These are phyloP conservation scores for Oryza nivara DNA, from an alignment of 176 grass and related monocot genomes.

Conservation along the genomic window DNA sequence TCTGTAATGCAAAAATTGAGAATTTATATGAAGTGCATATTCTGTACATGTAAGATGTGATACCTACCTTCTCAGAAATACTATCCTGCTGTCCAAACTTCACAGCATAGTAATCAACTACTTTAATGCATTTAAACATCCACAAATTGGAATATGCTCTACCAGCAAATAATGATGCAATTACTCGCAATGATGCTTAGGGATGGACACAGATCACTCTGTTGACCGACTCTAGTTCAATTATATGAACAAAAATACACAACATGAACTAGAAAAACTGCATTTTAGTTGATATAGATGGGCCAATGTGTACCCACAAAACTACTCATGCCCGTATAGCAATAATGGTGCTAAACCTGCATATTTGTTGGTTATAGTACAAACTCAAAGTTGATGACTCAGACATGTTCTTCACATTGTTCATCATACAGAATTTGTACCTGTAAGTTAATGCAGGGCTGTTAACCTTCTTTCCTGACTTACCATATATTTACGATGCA, in stretches of 20 bases:
- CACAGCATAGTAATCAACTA: constrained; percentile 6
- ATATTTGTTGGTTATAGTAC: neutral
- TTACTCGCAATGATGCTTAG: neutral
- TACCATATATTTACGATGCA: constrained; percentile 52
- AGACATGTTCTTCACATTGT: neutral
- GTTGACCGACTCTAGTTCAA: neutral
- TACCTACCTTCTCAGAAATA: constrained; percentile 8
- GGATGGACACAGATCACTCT: neutral
- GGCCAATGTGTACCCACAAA: neutral
- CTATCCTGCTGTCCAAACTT: neutral
- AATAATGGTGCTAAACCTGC: neutral
- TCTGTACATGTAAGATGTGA: constrained; percentile 3
- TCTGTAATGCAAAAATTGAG: constrained; percentile 3
- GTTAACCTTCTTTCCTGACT: constrained; percentile 11
- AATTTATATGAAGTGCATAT: neutral
- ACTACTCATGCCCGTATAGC: too few relatives aligned
- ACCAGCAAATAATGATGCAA: neutral
- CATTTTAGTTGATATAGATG: neutral
- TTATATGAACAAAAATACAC: neutral
- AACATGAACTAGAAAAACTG: neutral
- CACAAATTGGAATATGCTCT: constrained; percentile 19
- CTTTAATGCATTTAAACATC: neutral
- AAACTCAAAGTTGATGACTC: neutral
- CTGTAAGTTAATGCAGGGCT: constrained; percentile 14
- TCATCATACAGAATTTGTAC: neutral